Evolutionary conservation across 1,284 basidiomycete genomes (phyloP), one percentile per base, ranked within the genome.

Genomic region (Leccinum fallax): DNA sequence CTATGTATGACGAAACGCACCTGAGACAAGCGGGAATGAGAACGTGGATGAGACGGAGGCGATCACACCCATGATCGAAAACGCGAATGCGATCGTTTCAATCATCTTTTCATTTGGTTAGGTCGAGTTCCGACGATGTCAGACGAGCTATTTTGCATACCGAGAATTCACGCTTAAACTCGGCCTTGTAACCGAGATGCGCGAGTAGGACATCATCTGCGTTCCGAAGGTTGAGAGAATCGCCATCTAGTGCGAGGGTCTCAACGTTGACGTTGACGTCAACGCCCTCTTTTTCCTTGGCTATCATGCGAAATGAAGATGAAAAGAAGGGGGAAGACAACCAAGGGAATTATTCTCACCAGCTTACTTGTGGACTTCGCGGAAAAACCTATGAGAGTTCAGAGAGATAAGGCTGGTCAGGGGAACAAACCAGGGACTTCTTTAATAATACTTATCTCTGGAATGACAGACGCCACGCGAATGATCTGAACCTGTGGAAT

Each of bases 161-260:
- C 62, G 89, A 88, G 70, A 92, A 92, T 72, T 92, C 88, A 57
- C 90, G 84, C 69, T 79, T 86, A 74, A 92, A 92, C 73, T 90
- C 89, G 69, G 84, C 81, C 77, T 83, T 90, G 76, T 92, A 92
- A 2, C 90, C 90, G 36, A 91, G 80, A 61, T 82, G 75, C 11
- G 88, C 88, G 38, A 91, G 83, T 36, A 84, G 76, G 3, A 71
- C 78, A 69, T 87, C 78, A 66, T 88, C 87, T n/a, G 78, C 79
- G 58, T 79, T 80, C 58, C 72, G 74, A 19, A 78, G 24, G 24
- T 51, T 13, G 49, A 51, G 49, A 26, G 49, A 51, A 26, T 28
- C 15, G 7, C 49, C 26, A 26, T 51, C 49, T 16, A 51, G 4
- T 24, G 24, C 24, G 49, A 51, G 24, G n/a, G 49, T 16, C 15